Evolutionary conservation across 2,329 filamentous ascomycete genomes (phyloP), one percentile per base, ranked within the genome.

Genomic region (Xylaria hypoxylon): DNA sequence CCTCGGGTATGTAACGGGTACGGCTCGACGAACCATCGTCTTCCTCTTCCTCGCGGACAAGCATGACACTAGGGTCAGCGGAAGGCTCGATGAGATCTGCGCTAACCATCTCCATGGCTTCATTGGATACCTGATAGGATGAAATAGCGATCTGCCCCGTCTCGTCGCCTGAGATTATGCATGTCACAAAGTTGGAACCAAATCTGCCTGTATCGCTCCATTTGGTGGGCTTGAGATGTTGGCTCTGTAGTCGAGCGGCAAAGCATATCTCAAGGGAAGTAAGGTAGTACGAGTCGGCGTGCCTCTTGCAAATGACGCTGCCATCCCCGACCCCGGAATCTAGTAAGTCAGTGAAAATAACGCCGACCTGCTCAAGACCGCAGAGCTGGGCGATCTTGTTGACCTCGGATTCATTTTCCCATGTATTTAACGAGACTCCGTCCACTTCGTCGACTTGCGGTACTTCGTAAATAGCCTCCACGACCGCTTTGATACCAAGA

Each of bases 121-220:
- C 92, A 72, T 97, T 97, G 0, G 95, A 97, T 69, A 93, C 94
- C 79, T 99, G 96, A 75, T 98, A 99, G 0, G 94, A 90, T 3
- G 93, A 92, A 68, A 99, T 92, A 19, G 90, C 87, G 71, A 99
- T 98, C 69, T 94, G 90, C 62, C 94, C 93, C 55, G 92, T 85
- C 70, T 96, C 92, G 74, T 98, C 95, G 52, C 95, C 95, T n/a
- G 93, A 95, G 67, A 99, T 86, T 48, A 99, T 89, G 79, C 96
- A 99, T 0, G 96, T 98, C 53, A 99, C 94, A 78, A 98, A 98
- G 77, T 96, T 96, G 55, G 95, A 98, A 19, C 96, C 96, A 76
- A 97, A 99, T 62, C 87, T 87, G 51, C 95, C 96, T 2, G 92
- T 96, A 75, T 97, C 94, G 77, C 95, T 97, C 95, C 96, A 99